A percentile compares a stretch with the other conserved stretches of the same genome.
Evolutionary conservation across 2,329 filamentous ascomycete genomes (phyloP).

Genomic region (Dothiorella sarmentorum): DNA sequence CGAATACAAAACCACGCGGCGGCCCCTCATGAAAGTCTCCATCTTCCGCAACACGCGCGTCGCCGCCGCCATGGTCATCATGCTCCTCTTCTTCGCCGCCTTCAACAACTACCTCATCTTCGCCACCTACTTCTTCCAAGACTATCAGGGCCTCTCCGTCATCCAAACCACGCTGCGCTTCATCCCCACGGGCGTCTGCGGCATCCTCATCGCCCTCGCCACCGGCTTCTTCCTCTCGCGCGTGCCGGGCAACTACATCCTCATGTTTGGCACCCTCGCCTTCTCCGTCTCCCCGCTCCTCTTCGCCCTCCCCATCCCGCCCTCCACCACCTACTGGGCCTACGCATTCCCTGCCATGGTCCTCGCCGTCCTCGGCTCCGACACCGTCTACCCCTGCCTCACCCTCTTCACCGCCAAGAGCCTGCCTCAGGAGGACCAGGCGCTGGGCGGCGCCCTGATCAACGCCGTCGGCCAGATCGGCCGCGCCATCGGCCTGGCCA

Average conservation of each 20-base stretch:
- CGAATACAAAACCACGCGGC: constrained; percentile 46
- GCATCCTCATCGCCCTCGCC: constrained; percentile 52
- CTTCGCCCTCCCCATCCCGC: constrained; percentile 60
- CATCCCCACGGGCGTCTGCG: constrained; percentile 60
- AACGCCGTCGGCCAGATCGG: constrained; percentile 63
- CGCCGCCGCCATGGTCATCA: constrained; percentile 58
- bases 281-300: constrained; percentile 56
- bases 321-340: constrained; percentile 60
- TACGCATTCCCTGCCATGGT: constrained; percentile 62
- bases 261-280: constrained; percentile 54
- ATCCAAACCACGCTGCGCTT: constrained; percentile 65
- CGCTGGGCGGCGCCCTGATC: constrained; percentile 62
- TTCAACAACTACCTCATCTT: constrained; percentile 65
- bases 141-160: constrained; percentile 56
- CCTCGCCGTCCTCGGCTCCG: constrained; percentile 60
- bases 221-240: constrained; percentile 55
- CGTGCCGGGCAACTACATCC: constrained; percentile 54
- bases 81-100: constrained; percentile 60
- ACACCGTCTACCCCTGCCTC: constrained; percentile 62
- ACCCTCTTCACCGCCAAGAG: constrained; percentile 61
- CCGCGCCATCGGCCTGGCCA: constrained; percentile 58
- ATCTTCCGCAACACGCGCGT: constrained; percentile 57
- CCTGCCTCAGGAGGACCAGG: constrained; percentile 60
- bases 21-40: constrained; percentile 61
- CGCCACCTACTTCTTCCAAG: constrained; percentile 65